Conservation (phyloP, 108 stramenopile species). For the Chaetoceros muelleri region DNA sequence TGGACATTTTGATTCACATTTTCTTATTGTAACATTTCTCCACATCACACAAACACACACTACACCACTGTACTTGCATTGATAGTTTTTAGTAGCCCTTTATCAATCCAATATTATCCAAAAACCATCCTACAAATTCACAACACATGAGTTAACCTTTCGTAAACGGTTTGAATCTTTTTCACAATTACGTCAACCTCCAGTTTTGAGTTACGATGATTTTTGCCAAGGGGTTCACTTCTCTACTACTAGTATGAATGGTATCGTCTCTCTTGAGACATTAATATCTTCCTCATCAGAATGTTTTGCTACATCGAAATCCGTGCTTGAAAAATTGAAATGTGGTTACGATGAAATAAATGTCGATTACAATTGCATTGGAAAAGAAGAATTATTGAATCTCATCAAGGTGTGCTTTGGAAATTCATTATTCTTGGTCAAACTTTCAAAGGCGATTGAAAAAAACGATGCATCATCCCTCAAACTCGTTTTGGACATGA, state of each 20-base stretch:
- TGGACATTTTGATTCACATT: background rate
- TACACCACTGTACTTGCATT: no score
- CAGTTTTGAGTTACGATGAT: conserved; percentile 49
- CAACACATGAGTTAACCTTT: conserved; percentile 43
- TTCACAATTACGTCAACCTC: conserved; percentile 45
- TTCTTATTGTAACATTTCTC: background rate
- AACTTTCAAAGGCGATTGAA: no score
- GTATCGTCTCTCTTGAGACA: conserved; percentile 28
- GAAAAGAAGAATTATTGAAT: conserved; percentile 29
- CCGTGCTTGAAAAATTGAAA: conserved; percentile 28
- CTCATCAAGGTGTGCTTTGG: conserved; percentile 58
- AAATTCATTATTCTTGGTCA: conserved; percentile 51
- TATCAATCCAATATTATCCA: conserved; percentile 47
- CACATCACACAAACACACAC: no score
- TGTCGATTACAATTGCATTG: conserved; percentile 21
- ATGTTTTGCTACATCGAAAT: conserved; percentile 43
- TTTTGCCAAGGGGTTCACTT: conserved; percentile 52
- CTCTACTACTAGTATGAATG: no score
- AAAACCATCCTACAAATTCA: conserved; percentile 32
- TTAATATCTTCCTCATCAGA: conserved; percentile 44
- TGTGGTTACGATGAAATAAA: conserved; percentile 9
- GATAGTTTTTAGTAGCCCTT: conserved; percentile 40
- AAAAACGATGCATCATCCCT: no score
- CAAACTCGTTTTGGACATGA: no score
- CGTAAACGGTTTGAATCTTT: conserved; percentile 65